These are phyloP conservation scores for Aquilaria agallochum DNA, from an alignment of 441 rosid species.

Conservation along the genomic window DNA sequence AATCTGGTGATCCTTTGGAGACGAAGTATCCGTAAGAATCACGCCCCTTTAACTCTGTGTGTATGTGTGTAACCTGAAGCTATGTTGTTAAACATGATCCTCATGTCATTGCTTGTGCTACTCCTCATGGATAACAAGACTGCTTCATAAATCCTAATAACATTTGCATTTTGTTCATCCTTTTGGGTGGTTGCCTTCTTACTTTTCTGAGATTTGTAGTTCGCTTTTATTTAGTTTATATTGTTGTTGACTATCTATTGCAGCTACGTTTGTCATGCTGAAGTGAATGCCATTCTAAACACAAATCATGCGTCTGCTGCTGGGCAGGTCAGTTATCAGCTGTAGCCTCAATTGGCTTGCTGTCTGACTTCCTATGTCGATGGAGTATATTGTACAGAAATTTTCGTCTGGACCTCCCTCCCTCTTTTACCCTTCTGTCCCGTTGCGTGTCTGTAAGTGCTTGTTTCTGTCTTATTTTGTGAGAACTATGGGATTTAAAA, in stretches of 20 bases:
- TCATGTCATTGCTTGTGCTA: slow-evolving; percentile 1
- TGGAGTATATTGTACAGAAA: no score
- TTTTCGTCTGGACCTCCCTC: not conserved
- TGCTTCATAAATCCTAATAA: not conserved
- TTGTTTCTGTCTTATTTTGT: no score
- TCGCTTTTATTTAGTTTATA: not conserved
- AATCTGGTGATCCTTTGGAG: slow-evolving; percentile 68
- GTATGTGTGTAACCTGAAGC: slow-evolving; percentile 12
- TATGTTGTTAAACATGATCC: slow-evolving; percentile 6
- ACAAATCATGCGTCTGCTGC: slow-evolving; percentile 91
- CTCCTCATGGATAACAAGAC: slow-evolving; percentile 1
- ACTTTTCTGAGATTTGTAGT: not conserved
- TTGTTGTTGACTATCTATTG: slow-evolving; percentile 12
- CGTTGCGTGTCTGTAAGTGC: no score
- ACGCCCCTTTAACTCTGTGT: slow-evolving; percentile 9
- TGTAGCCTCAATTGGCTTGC: not conserved
- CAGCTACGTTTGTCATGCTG: slow-evolving; percentile 98
- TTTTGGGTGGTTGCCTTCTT: not conserved
- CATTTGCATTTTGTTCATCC: slow-evolving; percentile 2
- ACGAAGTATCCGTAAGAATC: slow-evolving; percentile 84
- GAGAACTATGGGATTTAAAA: no score
- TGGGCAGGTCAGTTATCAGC: slow-evolving; percentile 54
- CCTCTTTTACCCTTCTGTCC: no score
- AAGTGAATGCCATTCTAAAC: slow-evolving; percentile 93
- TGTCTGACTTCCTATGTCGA: not conserved